Conservation (phyloP, 2,329 filamentous ascomycete species). For the Plectosphaerella cucumerina region DNA sequence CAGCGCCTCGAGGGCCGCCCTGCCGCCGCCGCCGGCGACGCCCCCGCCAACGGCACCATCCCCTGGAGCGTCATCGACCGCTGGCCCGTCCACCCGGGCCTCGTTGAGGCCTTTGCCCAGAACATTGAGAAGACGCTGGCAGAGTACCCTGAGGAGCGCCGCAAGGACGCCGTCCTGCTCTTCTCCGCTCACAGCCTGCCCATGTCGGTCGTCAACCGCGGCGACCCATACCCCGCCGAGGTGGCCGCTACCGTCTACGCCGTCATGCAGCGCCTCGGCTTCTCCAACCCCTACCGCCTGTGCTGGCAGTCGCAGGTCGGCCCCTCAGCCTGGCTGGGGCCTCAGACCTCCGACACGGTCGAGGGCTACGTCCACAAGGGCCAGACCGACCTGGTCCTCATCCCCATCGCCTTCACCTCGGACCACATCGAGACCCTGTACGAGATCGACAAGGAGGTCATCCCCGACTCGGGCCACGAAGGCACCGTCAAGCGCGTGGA, state of each 20-base stretch:
- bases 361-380: slow-evolving; percentile 86
- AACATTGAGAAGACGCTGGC: slow-evolving; percentile 85
- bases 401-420: slow-evolving; percentile 97
- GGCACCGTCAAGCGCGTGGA: slow-evolving; percentile 87
- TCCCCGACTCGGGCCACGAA: slow-evolving; percentile 74
- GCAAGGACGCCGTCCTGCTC: slow-evolving; percentile 77
- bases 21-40: slow-evolving; percentile 44
- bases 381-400: slow-evolving; percentile 83
- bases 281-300: slow-evolving; percentile 86
- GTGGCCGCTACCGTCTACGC: slow-evolving; percentile 94
- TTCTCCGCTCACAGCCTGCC: slow-evolving; percentile 96
- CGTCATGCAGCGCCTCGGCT: slow-evolving; percentile 87
- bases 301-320: slow-evolving; percentile 99
- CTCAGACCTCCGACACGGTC: slow-evolving; percentile 86
- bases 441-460: slow-evolving; percentile 92
- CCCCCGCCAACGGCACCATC: slow-evolving; percentile 64
- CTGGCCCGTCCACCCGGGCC: slow-evolving; percentile 87
- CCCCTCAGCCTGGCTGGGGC: slow-evolving; percentile 90
- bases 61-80: slow-evolving; percentile 97
- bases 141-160: slow-evolving; percentile 77
- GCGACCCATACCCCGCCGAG: slow-evolving; percentile 92
- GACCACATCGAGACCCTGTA: slow-evolving; percentile 98
- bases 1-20: slow-evolving; percentile 79
- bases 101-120: slow-evolving; percentile 87
- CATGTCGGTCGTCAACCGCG: slow-evolving; percentile 95